These are phyloP conservation scores for Candida broadrunensis DNA, from an alignment of 805 yeast genomes.

Conservation along the genomic window DNA sequence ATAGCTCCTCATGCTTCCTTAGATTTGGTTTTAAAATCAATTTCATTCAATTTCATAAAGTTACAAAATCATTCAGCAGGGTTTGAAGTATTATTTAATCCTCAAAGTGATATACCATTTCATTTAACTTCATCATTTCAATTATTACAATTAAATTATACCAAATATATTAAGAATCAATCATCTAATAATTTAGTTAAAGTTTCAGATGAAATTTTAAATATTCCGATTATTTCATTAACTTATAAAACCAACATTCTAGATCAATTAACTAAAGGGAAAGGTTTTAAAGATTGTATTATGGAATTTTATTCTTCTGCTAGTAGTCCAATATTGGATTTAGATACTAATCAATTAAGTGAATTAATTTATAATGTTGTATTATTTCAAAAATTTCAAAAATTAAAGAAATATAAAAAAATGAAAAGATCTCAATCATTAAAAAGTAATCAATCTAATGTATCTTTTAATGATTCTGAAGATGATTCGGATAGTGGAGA, in stretches of 20 bases:
- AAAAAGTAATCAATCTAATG: background rate
- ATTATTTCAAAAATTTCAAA: slow-evolving; percentile 23
- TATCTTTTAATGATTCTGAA: background rate
- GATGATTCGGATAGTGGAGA: slow-evolving; percentile 1
- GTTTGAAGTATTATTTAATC: slow-evolving; percentile 34
- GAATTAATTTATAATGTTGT: slow-evolving; percentile 32
- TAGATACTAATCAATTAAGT: slow-evolving; percentile 29
- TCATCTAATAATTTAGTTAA: slow-evolving; percentile 5
- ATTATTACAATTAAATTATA: slow-evolving; percentile 24
- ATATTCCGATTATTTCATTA: slow-evolving; percentile 31
- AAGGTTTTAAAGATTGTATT: slow-evolving; percentile 35
- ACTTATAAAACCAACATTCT: slow-evolving; percentile 35
- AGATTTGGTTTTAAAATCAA: slow-evolving; percentile 20
- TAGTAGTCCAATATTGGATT: slow-evolving; percentile 37
- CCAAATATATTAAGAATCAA: slow-evolving; percentile 2
- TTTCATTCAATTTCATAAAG: slow-evolving; percentile 21
- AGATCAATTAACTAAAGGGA: slow-evolving; percentile 28
- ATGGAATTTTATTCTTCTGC: slow-evolving; percentile 36
- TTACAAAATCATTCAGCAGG: slow-evolving; percentile 31
- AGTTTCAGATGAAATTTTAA: slow-evolving; percentile 25
- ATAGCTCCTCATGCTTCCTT: slow-evolving; percentile 18
- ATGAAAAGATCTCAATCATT: background rate
- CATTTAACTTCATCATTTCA: slow-evolving; percentile 32
- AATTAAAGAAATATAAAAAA: slow-evolving; percentile 10
- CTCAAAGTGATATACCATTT: slow-evolving; percentile 27